Evolutionary conservation across 805 yeast genomes (phyloP).

Genomic region (Zygosaccharomyces siamensis): DNA sequence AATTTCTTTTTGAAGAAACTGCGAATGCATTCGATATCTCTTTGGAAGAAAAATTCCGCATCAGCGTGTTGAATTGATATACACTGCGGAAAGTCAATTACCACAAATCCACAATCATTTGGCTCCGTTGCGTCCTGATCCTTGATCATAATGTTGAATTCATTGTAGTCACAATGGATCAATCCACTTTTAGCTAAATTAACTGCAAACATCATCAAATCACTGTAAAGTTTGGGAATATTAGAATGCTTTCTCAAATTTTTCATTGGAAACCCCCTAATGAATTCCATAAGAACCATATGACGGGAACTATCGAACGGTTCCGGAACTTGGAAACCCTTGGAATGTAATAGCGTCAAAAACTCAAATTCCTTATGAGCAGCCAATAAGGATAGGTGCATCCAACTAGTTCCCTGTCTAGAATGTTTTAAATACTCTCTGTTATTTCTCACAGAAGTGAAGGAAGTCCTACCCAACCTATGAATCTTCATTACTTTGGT

Average conservation of each 20-base stretch:
- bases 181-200: constrained; percentile 81
- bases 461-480: constrained; percentile 90
- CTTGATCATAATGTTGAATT: constrained; percentile 86
- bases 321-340: constrained; percentile 80
- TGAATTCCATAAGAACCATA: constrained; percentile 86
- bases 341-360: constrained; percentile 65
- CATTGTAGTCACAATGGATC: constrained; percentile 96
- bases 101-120: constrained; percentile 68
- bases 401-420: constrained; percentile 80
- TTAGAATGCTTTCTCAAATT: constrained; percentile 66
- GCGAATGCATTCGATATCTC: constrained; percentile 90
- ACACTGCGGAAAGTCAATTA: constrained; percentile 98
- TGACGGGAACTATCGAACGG: constrained; percentile 91
- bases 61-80: constrained; percentile 87
- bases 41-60: constrained; percentile 79
- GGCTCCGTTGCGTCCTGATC: constrained; percentile 37
- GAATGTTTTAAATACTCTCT: constrained; percentile 75
- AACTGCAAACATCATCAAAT: constrained; percentile 82
- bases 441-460: constrained; percentile 85
- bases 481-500: constrained; percentile 82
- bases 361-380: constrained; percentile 91
- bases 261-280: constrained; percentile 87
- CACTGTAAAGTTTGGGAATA: constrained; percentile 68
- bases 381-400: constrained; percentile 82
- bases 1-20: constrained; percentile 76